These are phyloP conservation scores for Inonotus obliquus DNA, from an alignment of 1,284 basidiomycete species.

Conservation along the genomic window DNA sequence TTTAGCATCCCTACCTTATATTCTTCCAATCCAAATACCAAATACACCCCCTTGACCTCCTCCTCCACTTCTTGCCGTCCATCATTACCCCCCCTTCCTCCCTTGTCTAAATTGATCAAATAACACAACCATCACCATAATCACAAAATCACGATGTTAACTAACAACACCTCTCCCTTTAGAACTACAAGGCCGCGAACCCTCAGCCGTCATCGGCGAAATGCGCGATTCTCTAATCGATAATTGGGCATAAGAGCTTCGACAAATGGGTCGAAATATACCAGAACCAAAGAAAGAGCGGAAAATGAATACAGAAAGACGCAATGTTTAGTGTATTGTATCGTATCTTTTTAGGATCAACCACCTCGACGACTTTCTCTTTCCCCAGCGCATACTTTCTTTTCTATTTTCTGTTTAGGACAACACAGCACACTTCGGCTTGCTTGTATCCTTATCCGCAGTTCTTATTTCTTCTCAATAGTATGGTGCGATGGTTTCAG, in stretches of 20 bases:
- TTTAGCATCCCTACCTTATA: background rate
- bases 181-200: slow-evolving; percentile 88
- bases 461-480: background rate
- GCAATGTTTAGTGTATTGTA: too few relatives aligned
- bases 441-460: background rate
- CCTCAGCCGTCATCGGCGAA: slow-evolving; percentile 85
- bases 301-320: too few relatives aligned
- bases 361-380: too few relatives aligned
- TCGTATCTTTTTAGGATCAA: background rate
- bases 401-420: too few relatives aligned
- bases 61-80: background rate
- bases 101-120: too few relatives aligned
- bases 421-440: background rate
- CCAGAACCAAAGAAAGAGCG: background rate
- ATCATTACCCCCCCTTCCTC: too few relatives aligned
- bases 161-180: slow-evolving; percentile 15
- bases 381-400: too few relatives aligned
- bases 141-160: background rate
- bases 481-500: background rate
- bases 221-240: slow-evolving; percentile 94
- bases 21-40: background rate
- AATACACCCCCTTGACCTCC: too few relatives aligned
- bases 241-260: slow-evolving; percentile 73
- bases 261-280: background rate
- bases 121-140: too few relatives aligned